Base-by-base conservation (phyloP, 257 asterid species). In the Nicotiana attenuata region DNA sequence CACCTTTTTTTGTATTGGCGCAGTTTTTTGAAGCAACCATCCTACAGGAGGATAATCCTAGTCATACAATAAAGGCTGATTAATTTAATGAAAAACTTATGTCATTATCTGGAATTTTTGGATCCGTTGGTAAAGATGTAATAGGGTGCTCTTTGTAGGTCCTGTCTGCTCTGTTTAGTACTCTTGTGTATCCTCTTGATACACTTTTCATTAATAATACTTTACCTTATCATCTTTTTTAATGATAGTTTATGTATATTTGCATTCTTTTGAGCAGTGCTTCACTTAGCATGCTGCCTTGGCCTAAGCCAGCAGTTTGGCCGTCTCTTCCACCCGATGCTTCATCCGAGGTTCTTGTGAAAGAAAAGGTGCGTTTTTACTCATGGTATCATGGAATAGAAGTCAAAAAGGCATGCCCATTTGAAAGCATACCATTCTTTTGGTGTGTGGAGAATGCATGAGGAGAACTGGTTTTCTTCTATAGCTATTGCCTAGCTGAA, bases 271-370 rank as follows among this genome's bases (percentile, higher is more conserved):
- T 85, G 85, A 80, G 81, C 93, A 96, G 99, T 86, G 98, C 99
- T 88, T 86, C 97, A 38, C 97, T 96, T 84, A 96, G 99, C 92
- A 94, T 94, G 97, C 88, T 96, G 80, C 96, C 97, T 26, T 96
- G 99, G 99, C 98, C 99, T 55, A 96, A 96, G 90, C 98, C 97
- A 60, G 94, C 92, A 85, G 92, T 91, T 83, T 96, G 98, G 99
- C 99, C 99, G 81, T 84, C 96, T 83, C 93, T 96, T 83, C 99
- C 99, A 68, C 63, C 98, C 52, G 88, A 92, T 88, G 90, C 94
- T 88, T 93, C 99, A 55, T 81, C 97, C 24, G 94, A 91, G 89
- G 96, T 92, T 87, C 93, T 94, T 87, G 92, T 87, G 83, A 96
- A 96, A 91, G 99, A 96, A 90, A 96, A 96, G 93, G 99, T 92